Evolutionary conservation across 1,284 basidiomycete genomes (phyloP).

Genomic region (Irpex sp.): DNA sequence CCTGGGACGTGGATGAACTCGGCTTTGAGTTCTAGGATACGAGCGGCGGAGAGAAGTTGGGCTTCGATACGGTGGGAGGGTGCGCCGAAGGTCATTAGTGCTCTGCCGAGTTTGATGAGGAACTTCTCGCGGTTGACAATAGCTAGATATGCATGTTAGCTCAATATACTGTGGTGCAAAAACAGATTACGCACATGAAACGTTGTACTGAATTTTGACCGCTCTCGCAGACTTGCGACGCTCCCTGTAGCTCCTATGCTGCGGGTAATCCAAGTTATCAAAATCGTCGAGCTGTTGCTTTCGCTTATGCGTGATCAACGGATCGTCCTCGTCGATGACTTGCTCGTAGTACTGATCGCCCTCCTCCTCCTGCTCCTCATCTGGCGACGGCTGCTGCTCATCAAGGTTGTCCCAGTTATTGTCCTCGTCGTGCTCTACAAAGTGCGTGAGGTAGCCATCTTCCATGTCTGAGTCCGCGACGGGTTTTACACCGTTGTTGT

Average conservation of each 20-base stretch:
- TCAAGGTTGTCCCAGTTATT: not conserved
- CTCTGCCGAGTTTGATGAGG: constrained; percentile 58
- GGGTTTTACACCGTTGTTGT: not conserved
- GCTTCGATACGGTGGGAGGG: constrained; percentile 71
- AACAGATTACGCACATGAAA: constrained; percentile 47
- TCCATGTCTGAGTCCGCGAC: not conserved
- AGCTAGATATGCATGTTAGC: constrained; percentile 33
- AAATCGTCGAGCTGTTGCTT: constrained; percentile 46
- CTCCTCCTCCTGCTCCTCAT: not conserved
- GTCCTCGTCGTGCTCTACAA: not conserved
- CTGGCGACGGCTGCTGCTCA: not conserved
- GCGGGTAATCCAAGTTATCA: constrained; percentile 55
- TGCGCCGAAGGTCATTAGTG: constrained; percentile 68
- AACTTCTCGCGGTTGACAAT: constrained; percentile 58
- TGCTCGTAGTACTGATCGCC: constrained; percentile 8
- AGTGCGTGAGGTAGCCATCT: not conserved
- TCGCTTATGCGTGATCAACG: constrained; percentile 24
- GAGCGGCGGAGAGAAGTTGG: constrained; percentile 69
- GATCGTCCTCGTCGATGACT: constrained; percentile 28
- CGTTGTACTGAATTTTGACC: constrained; percentile 66
- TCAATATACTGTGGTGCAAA: not conserved
- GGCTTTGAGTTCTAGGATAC: constrained; percentile 80
- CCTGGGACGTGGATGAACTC: constrained; percentile 79
- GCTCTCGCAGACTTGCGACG: constrained; percentile 60
- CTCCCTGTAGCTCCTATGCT: constrained; percentile 56